Percentiles rank a stretch among this genome's conserved stretches.
Conservation (phyloP, 371 early-diverging fungal species). For the Zychaea mexicana region DNA sequence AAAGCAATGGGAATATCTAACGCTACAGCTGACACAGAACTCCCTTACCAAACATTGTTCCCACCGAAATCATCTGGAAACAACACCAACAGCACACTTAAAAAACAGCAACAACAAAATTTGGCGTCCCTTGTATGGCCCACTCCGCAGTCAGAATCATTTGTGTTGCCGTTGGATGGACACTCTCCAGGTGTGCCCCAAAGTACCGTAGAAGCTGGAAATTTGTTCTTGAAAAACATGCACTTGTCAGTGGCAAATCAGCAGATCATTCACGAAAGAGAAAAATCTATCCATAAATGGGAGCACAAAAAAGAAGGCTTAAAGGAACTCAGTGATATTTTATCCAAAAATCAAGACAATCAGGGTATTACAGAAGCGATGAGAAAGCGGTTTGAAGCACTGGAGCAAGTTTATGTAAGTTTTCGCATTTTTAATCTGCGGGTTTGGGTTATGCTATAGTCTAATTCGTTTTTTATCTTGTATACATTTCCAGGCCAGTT, state of each 20-base stretch:
- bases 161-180: slow-evolving; percentile 49
- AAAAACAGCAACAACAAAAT: slow-evolving; percentile 14
- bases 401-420: slow-evolving; percentile 31
- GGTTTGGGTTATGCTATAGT: too few species aligned
- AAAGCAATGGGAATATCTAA: slow-evolving; percentile 40
- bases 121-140: slow-evolving; percentile 8
- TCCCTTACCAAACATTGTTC: slow-evolving; percentile 48
- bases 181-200: slow-evolving; percentile 49
- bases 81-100: slow-evolving; percentile 2
- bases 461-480: too few species aligned
- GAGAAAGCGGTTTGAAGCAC: slow-evolving; percentile 12
- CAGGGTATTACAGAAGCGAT: not conserved
- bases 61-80: slow-evolving; percentile 47
- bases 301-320: slow-evolving; percentile 10
- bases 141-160: slow-evolving; percentile 13
- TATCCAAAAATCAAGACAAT: not conserved
- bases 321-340: not conserved
- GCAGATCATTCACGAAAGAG: slow-evolving; percentile 63
- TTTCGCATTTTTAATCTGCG: too few species aligned
- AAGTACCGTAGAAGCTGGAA: slow-evolving; percentile 62
- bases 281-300: slow-evolving; percentile 53
- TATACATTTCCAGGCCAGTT: slow-evolving; percentile 39
- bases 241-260: slow-evolving; percentile 61
- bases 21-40: slow-evolving; percentile 26
- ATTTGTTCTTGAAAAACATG: slow-evolving; percentile 60